Evolutionary conservation across 768 basidiomycete species (phyloP).

Genomic region (Lactarius quietus): DNA sequence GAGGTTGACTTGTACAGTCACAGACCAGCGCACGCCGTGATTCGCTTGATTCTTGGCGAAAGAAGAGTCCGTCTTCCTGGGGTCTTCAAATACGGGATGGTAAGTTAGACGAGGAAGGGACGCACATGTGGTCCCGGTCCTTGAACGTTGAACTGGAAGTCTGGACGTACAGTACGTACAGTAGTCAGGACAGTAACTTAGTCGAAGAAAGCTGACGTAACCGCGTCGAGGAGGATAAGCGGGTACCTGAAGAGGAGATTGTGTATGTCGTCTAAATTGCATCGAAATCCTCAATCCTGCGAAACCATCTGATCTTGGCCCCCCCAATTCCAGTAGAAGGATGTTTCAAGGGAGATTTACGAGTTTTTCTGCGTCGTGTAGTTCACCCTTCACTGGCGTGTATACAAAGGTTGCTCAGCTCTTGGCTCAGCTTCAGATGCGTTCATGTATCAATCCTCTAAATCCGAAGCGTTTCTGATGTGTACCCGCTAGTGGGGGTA

Average conservation of each 20-base stretch:
- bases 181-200: no score
- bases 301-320: neutral
- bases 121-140: no score
- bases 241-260: conserved; percentile 13
- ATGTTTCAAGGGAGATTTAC: no score
- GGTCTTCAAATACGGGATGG: conserved; percentile 97
- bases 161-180: no score
- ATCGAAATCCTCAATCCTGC: conserved; percentile 1
- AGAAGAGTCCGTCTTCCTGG: conserved; percentile 93
- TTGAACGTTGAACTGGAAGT: conserved; percentile 77
- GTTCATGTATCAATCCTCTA: no score
- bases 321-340: no score
- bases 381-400: no score
- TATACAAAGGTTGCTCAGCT: no score
- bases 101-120: conserved; percentile 86
- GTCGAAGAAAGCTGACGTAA: conserved; percentile 87
- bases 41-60: conserved; percentile 96
- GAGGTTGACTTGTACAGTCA: conserved; percentile 80
- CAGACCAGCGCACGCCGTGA: conserved; percentile 24
- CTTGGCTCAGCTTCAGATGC: no score
- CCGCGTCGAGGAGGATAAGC: conserved; percentile 51
- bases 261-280: conserved; percentile 13
- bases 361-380: no score
- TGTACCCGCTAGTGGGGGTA: no score
- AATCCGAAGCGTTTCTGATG: no score